Conservation (phyloP, 192 early-diverging fungal genomes). For the Coemansia sp. region DNA sequence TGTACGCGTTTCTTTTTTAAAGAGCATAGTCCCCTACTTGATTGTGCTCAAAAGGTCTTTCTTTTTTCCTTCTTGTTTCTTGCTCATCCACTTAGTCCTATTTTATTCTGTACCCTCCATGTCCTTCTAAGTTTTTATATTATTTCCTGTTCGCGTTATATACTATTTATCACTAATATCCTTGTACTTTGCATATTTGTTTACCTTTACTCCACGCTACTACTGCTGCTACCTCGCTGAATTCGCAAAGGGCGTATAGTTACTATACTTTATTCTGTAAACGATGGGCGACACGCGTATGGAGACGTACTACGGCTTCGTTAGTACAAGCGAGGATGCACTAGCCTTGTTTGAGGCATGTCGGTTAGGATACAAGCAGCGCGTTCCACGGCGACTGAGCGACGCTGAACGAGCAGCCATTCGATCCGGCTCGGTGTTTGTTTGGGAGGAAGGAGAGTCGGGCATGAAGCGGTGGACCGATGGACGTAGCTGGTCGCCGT, state of each 20-base stretch:
- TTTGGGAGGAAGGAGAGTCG: constrained; percentile 88
- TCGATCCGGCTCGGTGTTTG: constrained; percentile 83
- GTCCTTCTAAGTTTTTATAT: not conserved
- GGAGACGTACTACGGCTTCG: constrained; percentile 83
- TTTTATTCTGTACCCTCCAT: constrained; percentile 2
- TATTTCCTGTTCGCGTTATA: constrained; percentile 5
- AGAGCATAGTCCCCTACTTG: constrained; percentile 9
- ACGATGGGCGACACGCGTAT: constrained; percentile 57
- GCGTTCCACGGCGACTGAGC: constrained; percentile 79
- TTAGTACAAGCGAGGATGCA: constrained; percentile 86
- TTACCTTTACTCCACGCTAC: not conserved
- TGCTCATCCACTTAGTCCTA: not conserved
- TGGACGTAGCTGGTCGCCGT: constrained; percentile 86
- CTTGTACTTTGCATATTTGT: constrained; percentile 12
- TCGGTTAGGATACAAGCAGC: constrained; percentile 67
- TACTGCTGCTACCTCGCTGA: not conserved
- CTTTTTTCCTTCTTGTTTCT: not conserved
- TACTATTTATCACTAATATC: not conserved
- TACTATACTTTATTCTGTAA: not conserved
- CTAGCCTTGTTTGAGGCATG: constrained; percentile 90
- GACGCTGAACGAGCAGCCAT: constrained; percentile 81
- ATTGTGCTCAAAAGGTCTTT: constrained; percentile 1
- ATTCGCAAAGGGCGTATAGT: not conserved
- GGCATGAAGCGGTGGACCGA: constrained; percentile 95
- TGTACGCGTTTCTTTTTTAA: not conserved